Base-by-base conservation (phyloP, 2,329 filamentous ascomycete species). In the Exophiala spinifera region DNA sequence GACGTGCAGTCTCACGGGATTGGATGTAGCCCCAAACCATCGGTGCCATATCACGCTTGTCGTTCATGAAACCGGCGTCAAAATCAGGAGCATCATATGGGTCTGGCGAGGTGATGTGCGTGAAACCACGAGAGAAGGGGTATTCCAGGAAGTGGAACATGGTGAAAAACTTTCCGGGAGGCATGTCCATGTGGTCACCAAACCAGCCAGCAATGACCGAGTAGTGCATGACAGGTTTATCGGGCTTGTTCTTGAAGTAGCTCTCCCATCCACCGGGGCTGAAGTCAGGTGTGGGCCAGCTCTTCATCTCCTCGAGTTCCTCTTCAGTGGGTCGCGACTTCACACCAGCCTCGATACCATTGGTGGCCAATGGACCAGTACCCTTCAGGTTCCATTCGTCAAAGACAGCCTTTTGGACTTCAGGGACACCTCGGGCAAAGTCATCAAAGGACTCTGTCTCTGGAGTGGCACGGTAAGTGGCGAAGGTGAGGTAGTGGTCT, bases 221-320 rank as follows among this genome's bases (percentile, higher is more conserved):
- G 72, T 91, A 91, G 67, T 91, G 88, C 88, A 91, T 91, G 40
- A 91, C 87, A 0, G 88, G 88, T 78, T 91, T 91, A 71, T 91
- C 87, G 1, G 87, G 87, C 75, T 91, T 91, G 67, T 91, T 73
- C 75, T 89, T 87, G 72, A 91, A 92, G 74, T 92, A 91, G 50
- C 81, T 85, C 64, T 91, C 83, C 87, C 87, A 92, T 2, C 87
- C 87, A 5, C 81, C 79, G 43, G 79, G 79, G 51, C 56, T 61
- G 75, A 92, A 92, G 49, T 89, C 84, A 10, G 83, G 82, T 45
- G 83, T 89, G 0, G 88, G 87, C 86, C 88, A 89, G 5, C 70
- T 79, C 67, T 86, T 83, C 70, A 91, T 87, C 64, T 84, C 75
- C 47, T 79, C 76, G 15, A 89, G 76, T 64, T 91, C 88, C 43